These are phyloP conservation scores for Periconia macrospinosa DNA, from an alignment of 2,329 filamentous ascomycete genomes.

Conservation along the genomic window DNA sequence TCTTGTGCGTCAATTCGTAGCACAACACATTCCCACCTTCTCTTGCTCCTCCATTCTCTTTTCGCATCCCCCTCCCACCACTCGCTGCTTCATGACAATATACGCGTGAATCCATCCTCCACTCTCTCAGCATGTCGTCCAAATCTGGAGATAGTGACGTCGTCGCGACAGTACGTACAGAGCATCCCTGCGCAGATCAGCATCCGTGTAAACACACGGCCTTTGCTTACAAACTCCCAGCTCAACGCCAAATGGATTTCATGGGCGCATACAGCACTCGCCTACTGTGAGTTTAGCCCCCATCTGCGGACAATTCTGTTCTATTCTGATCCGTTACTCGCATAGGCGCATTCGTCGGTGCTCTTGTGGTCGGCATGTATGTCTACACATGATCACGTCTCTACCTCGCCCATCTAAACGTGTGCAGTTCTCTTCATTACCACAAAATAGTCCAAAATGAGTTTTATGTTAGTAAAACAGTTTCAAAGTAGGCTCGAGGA, in stretches of 20 bases:
- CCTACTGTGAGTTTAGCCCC: conserved; percentile 63
- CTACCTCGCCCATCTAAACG: conserved; percentile 4
- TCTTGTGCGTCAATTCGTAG: too few relatives aligned
- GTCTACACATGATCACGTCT: conserved; percentile 1
- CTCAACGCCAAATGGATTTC: conserved; percentile 89
- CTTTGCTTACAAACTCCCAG: conserved; percentile 36
- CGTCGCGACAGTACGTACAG: conserved; percentile 48
- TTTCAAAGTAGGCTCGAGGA: not conserved
- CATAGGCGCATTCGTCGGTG: conserved; percentile 80
- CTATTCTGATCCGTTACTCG: conserved; percentile 11
- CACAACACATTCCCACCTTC: not conserved
- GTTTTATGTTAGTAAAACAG: conserved; percentile 64
- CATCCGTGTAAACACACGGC: not conserved
- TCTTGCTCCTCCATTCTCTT: not conserved
- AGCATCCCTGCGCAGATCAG: conserved; percentile 45
- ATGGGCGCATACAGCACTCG: conserved; percentile 80
- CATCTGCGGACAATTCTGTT: not conserved
- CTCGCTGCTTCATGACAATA: not conserved
- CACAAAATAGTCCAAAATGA: conserved; percentile 98
- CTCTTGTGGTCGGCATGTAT: conserved; percentile 72
- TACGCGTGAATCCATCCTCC: not conserved
- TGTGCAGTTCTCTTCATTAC: conserved; percentile 69
- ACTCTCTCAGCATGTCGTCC: conserved; percentile 54
- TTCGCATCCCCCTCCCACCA: not conserved
- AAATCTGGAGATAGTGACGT: conserved; percentile 62